Base-by-base conservation (phyloP, 2,329 filamentous ascomycete species). In the Fusarium nisikadoi region DNA sequence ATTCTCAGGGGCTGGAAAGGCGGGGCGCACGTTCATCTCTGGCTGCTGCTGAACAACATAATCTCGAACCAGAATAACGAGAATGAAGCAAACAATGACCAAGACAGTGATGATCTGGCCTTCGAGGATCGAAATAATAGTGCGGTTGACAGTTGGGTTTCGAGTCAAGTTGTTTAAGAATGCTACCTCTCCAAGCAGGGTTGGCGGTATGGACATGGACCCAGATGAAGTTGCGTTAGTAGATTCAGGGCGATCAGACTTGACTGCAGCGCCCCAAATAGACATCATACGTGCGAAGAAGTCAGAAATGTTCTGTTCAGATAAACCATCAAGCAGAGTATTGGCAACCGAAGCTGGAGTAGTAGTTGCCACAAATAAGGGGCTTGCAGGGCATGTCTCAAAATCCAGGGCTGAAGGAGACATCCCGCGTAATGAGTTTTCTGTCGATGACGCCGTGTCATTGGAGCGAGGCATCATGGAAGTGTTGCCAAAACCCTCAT, bases 11-110 rank as follows among this genome's bases (percentile, higher is more conserved):
- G 84, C 87, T 16, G 87, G 89, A 77, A 91, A 88, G 7, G 88
- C 89, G 13, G 88, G 91, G 1, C 90, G 92, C 85, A 96, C 91
- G 76, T 97, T 97, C 74, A 96, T 92, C 72, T 95, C 92, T 9
- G 95, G 96, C 79, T 99, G 96, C 80, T 99, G 96, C 80, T 99
- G 96, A 14, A 99, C 94, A 55, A 99, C 96, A 88, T 97, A 99
- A 83, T 99, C 96, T 50, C 97, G 87, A 50, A 99, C 98, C 8
- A 99, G 84, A 75, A 99, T 99, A 45, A 99, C 91, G n/a, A 99
- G 84, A 65, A 99, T 98, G 81, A 98, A 99, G 64, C 92, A 94
- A 47, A 97, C 88, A 12, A 99, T 95, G 55, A 98, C 94, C 16
- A 97, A 84, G 10, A 98, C 84, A 2, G 95, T 99, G 74, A 99